These are phyloP conservation scores for Chlamydomonas sp. DNA, from an alignment of 139 green algal genomes.

Conservation along the genomic window DNA sequence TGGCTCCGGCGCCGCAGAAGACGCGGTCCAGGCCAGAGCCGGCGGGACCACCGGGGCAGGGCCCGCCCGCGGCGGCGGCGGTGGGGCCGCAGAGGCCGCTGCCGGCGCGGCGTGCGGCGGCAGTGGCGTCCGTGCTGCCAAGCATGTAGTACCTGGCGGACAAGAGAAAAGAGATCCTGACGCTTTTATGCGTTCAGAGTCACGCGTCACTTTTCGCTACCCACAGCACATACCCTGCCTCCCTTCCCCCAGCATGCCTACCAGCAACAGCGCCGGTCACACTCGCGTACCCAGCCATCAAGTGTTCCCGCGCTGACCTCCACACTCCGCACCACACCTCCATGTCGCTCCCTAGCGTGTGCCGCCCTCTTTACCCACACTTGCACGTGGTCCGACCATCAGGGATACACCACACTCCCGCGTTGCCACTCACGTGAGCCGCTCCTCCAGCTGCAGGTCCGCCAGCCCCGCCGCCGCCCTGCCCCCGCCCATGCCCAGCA, in stretches of 20 bases:
- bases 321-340: no score
- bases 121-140: conserved; percentile 56
- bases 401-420: no score
- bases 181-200: no score
- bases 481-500: conserved; percentile 76
- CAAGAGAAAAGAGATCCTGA: no score
- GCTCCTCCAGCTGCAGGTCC: conserved; percentile 84
- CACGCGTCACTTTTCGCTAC: no score
- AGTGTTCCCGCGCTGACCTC: no score
- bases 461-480: conserved; percentile 65
- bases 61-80: not conserved
- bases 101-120: conserved; percentile 11
- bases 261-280: not conserved
- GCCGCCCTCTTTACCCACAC: no score
- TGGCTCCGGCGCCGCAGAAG: not conserved
- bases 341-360: no score
- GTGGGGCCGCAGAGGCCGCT: conserved; percentile 24
- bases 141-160: conserved; percentile 71
- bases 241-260: not conserved
- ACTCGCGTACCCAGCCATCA: no score
- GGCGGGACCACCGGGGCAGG: not conserved
- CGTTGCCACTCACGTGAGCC: conserved; percentile 60
- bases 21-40: conserved; percentile 20
- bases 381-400: no score
- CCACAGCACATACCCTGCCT: not conserved